Conservation (phyloP, 1,284 basidiomycete species). For the Serendipita sp. region DNA sequence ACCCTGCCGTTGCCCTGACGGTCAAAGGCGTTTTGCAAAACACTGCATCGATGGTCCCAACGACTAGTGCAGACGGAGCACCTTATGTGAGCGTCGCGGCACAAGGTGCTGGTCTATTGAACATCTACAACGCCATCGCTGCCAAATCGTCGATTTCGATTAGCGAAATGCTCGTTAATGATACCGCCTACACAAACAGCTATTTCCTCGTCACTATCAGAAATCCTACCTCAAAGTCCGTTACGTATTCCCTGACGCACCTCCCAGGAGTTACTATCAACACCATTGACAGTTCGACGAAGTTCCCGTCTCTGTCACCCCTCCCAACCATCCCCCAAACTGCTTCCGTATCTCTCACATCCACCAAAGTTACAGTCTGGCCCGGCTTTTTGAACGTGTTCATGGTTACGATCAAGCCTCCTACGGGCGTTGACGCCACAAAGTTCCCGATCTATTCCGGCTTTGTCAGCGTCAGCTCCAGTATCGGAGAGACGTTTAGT, state of each 20-base stretch:
- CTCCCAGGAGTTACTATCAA: conserved; percentile 10
- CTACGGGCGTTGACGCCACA: conserved; percentile 16
- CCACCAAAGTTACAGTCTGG: conserved; percentile 16
- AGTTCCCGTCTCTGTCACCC: conserved; percentile 12
- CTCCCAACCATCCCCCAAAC: conserved; percentile 16
- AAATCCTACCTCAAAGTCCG: conserved; percentile 10
- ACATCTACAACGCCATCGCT: conserved; percentile 25
- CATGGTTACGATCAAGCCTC: conserved; percentile 17
- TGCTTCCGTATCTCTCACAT: conserved; percentile 17
- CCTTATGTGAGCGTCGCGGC: conserved; percentile 21
- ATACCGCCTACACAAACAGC: conserved; percentile 22
- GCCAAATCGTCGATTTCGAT: conserved; percentile 22
- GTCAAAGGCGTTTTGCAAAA: conserved; percentile 22
- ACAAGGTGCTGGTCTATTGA: conserved; percentile 26
- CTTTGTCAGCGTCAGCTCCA: conserved; percentile 13
- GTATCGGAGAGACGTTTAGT: conserved; percentile 10
- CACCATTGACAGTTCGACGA: background rate
- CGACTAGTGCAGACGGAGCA: conserved; percentile 17
- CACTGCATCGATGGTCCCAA: conserved; percentile 20
- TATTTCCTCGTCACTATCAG: conserved; percentile 15
- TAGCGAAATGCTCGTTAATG: conserved; percentile 26
- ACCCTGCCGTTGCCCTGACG: conserved; percentile 12
- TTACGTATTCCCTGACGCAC: conserved; percentile 9
- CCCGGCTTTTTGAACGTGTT: conserved; percentile 16
- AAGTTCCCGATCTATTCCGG: conserved; percentile 22